Evolutionary conservation across 495 filamentous ascomycete species (phyloP).

Genomic region (Penicillium antarcticum): DNA sequence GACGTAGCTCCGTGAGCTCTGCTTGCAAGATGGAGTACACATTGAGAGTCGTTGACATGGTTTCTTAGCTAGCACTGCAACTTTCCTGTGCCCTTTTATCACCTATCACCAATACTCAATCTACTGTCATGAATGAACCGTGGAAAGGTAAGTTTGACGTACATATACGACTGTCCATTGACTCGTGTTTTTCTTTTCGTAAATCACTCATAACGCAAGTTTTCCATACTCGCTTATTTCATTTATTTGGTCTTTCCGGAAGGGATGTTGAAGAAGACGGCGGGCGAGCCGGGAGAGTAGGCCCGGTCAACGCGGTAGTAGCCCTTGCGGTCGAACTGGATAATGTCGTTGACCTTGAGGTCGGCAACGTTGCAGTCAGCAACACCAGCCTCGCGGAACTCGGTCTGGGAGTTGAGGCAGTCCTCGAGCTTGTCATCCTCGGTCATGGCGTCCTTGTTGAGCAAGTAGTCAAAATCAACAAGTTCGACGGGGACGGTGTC

Average conservation of each 20-base stretch:
- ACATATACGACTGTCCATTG: not conserved
- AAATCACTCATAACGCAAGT: conserved; percentile 3
- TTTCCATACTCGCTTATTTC: not conserved
- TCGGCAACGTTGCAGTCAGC: conserved; percentile 78
- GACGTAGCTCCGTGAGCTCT: no score
- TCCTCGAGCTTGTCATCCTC: conserved; percentile 80
- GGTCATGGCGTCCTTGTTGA: conserved; percentile 85
- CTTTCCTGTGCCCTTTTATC: no score
- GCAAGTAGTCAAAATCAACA: conserved; percentile 87
- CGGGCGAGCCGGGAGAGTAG: conserved; percentile 54
- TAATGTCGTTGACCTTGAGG: conserved; percentile 78
- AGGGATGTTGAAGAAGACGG: conserved; percentile 78
- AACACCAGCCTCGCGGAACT: conserved; percentile 68
- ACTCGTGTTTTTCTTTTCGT: conserved; percentile 1
- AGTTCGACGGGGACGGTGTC: conserved; percentile 77
- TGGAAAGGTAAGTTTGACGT: not conserved
- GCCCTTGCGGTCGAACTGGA: conserved; percentile 92
- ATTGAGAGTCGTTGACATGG: no score
- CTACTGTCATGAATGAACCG: no score
- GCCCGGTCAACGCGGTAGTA: conserved; percentile 77
- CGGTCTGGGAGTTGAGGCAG: conserved; percentile 71
- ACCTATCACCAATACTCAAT: no score
- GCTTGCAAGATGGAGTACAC: no score
- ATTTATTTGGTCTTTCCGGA: conserved; percentile 58
- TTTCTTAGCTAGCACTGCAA: no score